Percentiles rank a stretch among this genome's conserved stretches.
phyloP scores from a whole-genome alignment of 2,329 filamentous ascomycete species.

The Cladobotryum protrusum region DNA sequence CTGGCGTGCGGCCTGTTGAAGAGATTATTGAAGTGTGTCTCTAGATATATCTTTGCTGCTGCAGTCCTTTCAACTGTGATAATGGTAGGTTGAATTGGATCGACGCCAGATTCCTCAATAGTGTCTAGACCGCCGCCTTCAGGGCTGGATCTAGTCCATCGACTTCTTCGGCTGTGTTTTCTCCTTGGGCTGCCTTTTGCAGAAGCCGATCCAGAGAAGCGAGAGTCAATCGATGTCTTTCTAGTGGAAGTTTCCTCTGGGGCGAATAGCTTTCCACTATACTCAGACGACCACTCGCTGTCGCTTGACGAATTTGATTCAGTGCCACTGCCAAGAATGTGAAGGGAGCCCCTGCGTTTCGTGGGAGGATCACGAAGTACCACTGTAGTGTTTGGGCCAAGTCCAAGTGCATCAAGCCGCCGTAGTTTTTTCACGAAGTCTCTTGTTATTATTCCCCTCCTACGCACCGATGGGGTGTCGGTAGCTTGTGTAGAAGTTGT shows the following conservation, averaged over 20 bases:
- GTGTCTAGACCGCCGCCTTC: slow-evolving; percentile 29
- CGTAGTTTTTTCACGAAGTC: slow-evolving; percentile 22
- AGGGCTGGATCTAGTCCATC: slow-evolving; percentile 31
- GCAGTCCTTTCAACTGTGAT: slow-evolving; percentile 70
- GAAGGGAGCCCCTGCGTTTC: slow-evolving; percentile 21
- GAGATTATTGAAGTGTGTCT: slow-evolving; percentile 74
- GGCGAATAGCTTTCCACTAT: slow-evolving; percentile 20
- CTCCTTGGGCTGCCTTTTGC: slow-evolving; percentile 19
- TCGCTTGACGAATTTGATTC: slow-evolving; percentile 17
- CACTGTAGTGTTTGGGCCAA: slow-evolving; percentile 23
- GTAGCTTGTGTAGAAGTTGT: neutral
- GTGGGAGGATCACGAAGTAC: slow-evolving; percentile 19
- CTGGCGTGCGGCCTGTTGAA: slow-evolving; percentile 40
- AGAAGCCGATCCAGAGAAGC: slow-evolving; percentile 16
- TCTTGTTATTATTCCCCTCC: slow-evolving; percentile 17
- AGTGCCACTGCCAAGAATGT: slow-evolving; percentile 15
- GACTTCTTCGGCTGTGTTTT: slow-evolving; percentile 24
- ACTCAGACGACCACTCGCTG: slow-evolving; percentile 22
- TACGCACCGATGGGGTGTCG: slow-evolving; percentile 8
- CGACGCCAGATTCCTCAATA: slow-evolving; percentile 26
- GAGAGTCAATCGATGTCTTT: slow-evolving; percentile 31
- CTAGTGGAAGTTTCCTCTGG: slow-evolving; percentile 21
- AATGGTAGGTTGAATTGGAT: slow-evolving; percentile 28
- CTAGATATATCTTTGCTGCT: slow-evolving; percentile 78
- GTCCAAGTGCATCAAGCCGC: slow-evolving; percentile 18